Base-by-base conservation (phyloP, 106 monocot species). In the Dactylorhiza incarnata region DNA sequence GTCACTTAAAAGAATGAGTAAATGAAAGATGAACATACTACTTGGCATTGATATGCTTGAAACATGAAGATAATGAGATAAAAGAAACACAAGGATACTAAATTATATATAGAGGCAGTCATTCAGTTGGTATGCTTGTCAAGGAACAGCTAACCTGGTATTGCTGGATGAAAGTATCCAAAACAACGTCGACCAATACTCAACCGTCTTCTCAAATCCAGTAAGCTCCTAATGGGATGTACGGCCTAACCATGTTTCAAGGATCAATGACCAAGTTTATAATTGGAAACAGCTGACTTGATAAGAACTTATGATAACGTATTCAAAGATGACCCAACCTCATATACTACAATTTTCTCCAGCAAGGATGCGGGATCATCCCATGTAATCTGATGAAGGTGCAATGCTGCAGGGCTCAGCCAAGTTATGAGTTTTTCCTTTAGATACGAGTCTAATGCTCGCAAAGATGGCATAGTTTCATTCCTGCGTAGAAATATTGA, bases 301-400 rank as follows among this genome's bases (percentile, higher is more conserved):
- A 20, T 26, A 7, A 3, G 58, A 59, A 0, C n/a, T 66, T 51
- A 1, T 61, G 47, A 61, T 43, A 45, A 25, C 44, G 5, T 29
- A 50, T 19, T 71, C 50, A 78, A 9, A 23, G 45, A 47, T 17
- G 43, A 59, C 4, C 54, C 11, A 43, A 74, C 94, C 86, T 94
- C 94, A 86, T 94, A 94, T 73, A 81, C 90, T 55, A 94, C 94
- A 83, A 94, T 88, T 83, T 94, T 94, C 80, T 94, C 94, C 51
- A 94, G 66, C 71, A 94, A 84, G 23, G 94, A 94, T 62, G 94
- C 94, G 77, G 94, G 86, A 80, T 90, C 90, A 86, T 94, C 86
- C 94, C 94, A 94, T 23, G 94, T 94, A 45, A 94, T 90, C 68
- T 90, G 88, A 54, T 90, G 90, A 81, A 94, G 94, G 72, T 86